phyloP scores from a whole-genome alignment of 164 flowering plant species.

The Vitis cinerea region DNA sequence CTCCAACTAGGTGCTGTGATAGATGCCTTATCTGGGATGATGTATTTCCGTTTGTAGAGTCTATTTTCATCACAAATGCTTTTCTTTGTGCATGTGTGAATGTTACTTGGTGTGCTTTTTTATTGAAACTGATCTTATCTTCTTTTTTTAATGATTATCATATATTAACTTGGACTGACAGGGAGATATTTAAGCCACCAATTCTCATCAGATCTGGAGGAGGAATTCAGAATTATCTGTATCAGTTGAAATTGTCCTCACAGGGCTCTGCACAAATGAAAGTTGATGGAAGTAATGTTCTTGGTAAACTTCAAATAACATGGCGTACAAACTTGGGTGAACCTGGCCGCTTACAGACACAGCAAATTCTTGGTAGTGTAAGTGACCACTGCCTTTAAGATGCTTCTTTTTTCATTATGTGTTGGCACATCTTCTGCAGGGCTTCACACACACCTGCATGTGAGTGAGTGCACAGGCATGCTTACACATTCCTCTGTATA shows the following conservation, averaged over 20 bases:
- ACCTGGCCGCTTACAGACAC: conserved; percentile 98
- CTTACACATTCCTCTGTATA: too few relatives aligned
- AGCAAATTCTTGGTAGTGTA: conserved; percentile 89
- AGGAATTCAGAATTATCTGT: conserved; percentile 84
- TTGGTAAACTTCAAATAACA: conserved; percentile 96
- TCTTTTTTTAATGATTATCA: conserved; percentile 7
- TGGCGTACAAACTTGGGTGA: conserved; percentile 99
- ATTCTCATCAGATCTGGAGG: conserved; percentile 85
- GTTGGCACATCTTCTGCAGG: too few relatives aligned
- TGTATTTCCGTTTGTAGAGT: conserved; percentile 1
- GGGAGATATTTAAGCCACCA: conserved; percentile 75
- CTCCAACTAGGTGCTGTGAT: conserved; percentile 41
- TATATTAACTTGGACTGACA: conserved; percentile 26
- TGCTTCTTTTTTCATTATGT: too few relatives aligned
- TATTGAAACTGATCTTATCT: conserved; percentile 8
- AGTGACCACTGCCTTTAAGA: conserved; percentile 23
- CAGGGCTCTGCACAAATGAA: conserved; percentile 52
- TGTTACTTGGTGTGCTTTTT: background rate
- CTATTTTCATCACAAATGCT: conserved; percentile 1
- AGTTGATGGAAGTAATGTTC: conserved; percentile 76
- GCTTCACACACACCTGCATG: too few relatives aligned
- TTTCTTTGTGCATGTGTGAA: background rate
- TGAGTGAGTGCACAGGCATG: too few relatives aligned
- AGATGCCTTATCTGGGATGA: conserved; percentile 7
- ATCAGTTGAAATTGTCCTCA: conserved; percentile 62